Evolutionary conservation across 768 basidiomycete species (phyloP), one percentile per base, ranked within the genome.

Genomic region (Leccinum subtestaceum): DNA sequence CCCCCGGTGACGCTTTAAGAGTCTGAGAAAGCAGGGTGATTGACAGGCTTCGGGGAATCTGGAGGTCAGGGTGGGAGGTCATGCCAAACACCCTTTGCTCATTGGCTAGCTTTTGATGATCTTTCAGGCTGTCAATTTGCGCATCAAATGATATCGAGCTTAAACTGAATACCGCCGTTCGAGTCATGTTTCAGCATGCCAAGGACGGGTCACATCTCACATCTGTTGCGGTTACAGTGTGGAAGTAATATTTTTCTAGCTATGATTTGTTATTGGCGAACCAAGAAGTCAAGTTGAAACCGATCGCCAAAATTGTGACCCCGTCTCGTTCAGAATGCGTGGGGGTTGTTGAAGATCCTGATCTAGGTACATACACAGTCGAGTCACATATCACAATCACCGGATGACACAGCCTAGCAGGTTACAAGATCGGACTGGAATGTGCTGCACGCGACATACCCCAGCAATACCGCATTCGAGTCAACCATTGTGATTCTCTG

Each of bases 261-360:
- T 12, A 25, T 13, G 17, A 38, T n/a, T 23, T 13, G n/a, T 10
- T 4, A 13, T 4, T 32, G 25, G 31, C 23, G 8, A 40, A 57
- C 45, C 12, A 34, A 36, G 10, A 19, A 21, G n/a, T 29, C 52
- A 51, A 36, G 52, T 40, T 58, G 62, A 51, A 63, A 63, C 61
- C 0, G 56, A 63, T 63, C 48, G 27, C 29, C 12, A 25, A 43
- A 17, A 34, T 36, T 11, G 40, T n/a, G 36, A 57, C 52, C 15
- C 36, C 17, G 29, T 53, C 55, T 21, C 43, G 48, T 17, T 17
- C 10, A 19, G 25, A 17, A 31, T 49, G 31, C 21, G 5, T 21
- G n/a, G 13, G 23, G 4, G 34, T 13, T 31, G 23, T 13, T 31
- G 25, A 31, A 4, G 56, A 25, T 10, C 19, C 25, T 25, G 27